phyloP scores from a whole-genome alignment of 176 grass and related monocot genomes.

The Luzula sylvatica region DNA sequence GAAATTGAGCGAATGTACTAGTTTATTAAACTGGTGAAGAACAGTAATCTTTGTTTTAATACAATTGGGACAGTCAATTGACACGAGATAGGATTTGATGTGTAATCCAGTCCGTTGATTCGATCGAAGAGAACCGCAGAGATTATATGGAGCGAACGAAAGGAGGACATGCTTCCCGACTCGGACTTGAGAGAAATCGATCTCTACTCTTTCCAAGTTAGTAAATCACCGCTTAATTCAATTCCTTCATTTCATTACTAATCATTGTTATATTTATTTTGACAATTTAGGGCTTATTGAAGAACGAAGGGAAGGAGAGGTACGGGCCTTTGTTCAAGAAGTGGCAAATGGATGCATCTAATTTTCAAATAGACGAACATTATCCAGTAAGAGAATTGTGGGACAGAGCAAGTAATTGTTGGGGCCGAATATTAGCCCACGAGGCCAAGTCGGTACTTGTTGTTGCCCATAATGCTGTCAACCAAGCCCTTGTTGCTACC shows the following conservation, averaged over 20 bases:
- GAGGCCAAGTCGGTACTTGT: constrained; percentile 80
- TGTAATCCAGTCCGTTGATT: constrained; percentile 45
- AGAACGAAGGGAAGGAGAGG: constrained; percentile 80
- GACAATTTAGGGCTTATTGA: constrained; percentile 72
- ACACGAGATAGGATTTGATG: constrained; percentile 16
- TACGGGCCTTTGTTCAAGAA: constrained; percentile 41
- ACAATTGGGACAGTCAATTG: constrained; percentile 1
- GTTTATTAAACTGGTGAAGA: neutral
- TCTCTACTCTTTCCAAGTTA: constrained; percentile 86
- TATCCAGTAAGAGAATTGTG: constrained; percentile 71
- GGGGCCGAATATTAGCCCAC: constrained; percentile 67
- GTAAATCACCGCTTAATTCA: neutral
- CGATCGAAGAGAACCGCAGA: constrained; percentile 75
- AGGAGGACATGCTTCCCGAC: constrained; percentile 55
- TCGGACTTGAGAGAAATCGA: constrained; percentile 79
- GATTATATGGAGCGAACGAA: constrained; percentile 58
- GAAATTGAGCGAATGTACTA: too few relatives aligned
- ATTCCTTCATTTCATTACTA: too few relatives aligned
- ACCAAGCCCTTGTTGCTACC: constrained; percentile 72
- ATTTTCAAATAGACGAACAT: constrained; percentile 75
- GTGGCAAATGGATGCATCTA: constrained; percentile 68
- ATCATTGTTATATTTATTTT: too few relatives aligned
- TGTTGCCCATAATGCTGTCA: constrained; percentile 91
- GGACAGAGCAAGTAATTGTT: constrained; percentile 56
- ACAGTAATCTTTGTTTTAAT: constrained; percentile 2